A percentile compares a stretch with the other conserved stretches of the same genome.
Evolutionary conservation across 345 rosid species (phyloP).

Genomic region (Populus davidiana): DNA sequence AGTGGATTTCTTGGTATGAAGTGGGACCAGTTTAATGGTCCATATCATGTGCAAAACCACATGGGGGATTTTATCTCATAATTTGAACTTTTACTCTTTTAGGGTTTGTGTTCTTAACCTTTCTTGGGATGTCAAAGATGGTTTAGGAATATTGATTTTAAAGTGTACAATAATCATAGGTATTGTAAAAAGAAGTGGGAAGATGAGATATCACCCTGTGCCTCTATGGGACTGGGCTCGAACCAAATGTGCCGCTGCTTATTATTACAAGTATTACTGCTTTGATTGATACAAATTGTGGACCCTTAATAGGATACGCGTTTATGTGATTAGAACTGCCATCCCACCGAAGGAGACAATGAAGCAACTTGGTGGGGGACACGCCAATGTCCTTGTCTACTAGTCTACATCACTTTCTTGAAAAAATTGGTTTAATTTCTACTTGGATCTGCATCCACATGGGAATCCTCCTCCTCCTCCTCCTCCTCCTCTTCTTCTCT

Average conservation of each 20-base stretch:
- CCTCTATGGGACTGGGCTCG: not conserved
- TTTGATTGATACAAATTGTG: not conserved
- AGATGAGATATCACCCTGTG: not conserved
- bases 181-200: not conserved
- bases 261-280: not conserved
- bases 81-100: constrained; percentile 1
- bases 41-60: constrained; percentile 18
- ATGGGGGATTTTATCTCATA: constrained; percentile 17
- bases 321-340: not conserved
- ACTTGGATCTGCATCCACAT: not conserved
- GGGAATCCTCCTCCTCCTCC: not conserved
- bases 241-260: not conserved
- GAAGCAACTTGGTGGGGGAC: constrained; percentile 20
- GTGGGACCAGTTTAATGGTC: not conserved
- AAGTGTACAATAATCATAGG: not conserved
- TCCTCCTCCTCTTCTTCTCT: too few species aligned
- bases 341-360: constrained; percentile 4
- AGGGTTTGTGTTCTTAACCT: not conserved
- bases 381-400: constrained; percentile 4
- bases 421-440: not conserved
- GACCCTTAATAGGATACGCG: constrained; percentile 5
- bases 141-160: constrained; percentile 3
- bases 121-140: not conserved
- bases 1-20: too few species aligned
- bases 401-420: constrained; percentile 7